Evolutionary conservation across 495 filamentous ascomycete genomes (phyloP), one percentile per base, ranked within the genome.

Genomic region (Chaetomium fimeti): DNA sequence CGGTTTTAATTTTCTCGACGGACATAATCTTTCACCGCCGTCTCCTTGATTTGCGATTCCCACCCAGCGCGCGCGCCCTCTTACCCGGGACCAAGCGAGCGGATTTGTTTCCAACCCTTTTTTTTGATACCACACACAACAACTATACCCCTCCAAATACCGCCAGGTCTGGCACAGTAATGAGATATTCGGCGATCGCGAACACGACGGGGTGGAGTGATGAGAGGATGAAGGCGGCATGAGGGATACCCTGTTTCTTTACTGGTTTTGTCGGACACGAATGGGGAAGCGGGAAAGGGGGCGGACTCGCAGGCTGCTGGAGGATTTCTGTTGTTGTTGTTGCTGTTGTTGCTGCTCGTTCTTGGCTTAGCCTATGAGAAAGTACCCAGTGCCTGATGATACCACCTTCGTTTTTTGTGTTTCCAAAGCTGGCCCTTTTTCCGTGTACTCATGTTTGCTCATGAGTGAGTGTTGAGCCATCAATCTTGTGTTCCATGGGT

Each of bases 391-490:
- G 12, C 32, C 18, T 25, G 61, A 65, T 67, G 64, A 71, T 69
- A 71, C 67, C 70, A 72, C 70, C 52, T 62, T 72, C 70, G 65
- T 58, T 69, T 60, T 40, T 5, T 40, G 8, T 42, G 24, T 54
- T 27, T 51, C 11, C 48, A 54, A 54, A 6, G 3, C 18, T n/a
- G 5, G 12, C 27, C 20, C 12, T 36, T 55, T 64, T 15, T 59
- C 32, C 32, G 32, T 36, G 32, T 5, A 36, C 32, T 36, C n/a
- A 36, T 9, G 32, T 36, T 4, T 36, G 32, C 4, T 5, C 5
- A 36, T 4, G 32, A 9, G 4, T 36, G 32, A 36, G 32, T 36
- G 4, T n/a, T n/a, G n/a, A n/a, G n/a, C n/a, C n/a, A n/a, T n/a
- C n/a, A n/a, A n/a, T n/a, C n/a, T n/a, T n/a, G n/a, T n/a, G n/a